Base-by-base conservation (phyloP, 2,329 filamentous ascomycete genomes). In the Tolypocladium guangdongense region DNA sequence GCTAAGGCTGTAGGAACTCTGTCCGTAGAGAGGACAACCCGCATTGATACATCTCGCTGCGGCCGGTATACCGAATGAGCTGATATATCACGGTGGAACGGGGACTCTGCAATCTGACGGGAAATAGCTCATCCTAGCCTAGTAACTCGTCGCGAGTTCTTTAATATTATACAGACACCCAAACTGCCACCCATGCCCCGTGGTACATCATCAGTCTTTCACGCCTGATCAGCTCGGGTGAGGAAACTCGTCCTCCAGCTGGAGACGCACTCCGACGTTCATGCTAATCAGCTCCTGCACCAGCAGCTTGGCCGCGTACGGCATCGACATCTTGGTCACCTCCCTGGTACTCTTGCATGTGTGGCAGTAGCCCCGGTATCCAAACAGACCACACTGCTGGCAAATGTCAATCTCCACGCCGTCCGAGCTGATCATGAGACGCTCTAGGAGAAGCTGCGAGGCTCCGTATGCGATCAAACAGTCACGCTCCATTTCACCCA, bases 401-500 rank as follows among this genome's bases (percentile, higher is more conserved):
- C 95, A 99, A 53, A 99, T 88, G 67, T 99, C 93, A 49, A 97
- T 88, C 60, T 88, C 79, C 58, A 93, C 90, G 12, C 86, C 89
- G 71, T 99, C 93, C 1, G 88, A 95, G 58, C 86, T 91, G 57
- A 95, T 81, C 95, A 99, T 99, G 56, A 99, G 76, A 38, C 93
- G 83, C 72, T 99, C 93, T 3, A 97, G 78, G 35, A 99, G 77
- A 37, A 99, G 78, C 70, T 99, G 93, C 52, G 85, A 90, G 10
- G 93, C 93, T 54, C 93, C 93, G 68, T 99, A 99, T 11, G 93
- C 93, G 62, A 99, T 97, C 57, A 99, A 70, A 71, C 93, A 99
- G 75, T 99, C 93, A 62, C 93, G 89, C 69, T 99, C 93, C 95
- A 99, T 99, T 74, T 99, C 93, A 66, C 95, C 93, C 47, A 99